Base-by-base conservation (phyloP, 106 monocot genomes). In the Agapanthus africanus region DNA sequence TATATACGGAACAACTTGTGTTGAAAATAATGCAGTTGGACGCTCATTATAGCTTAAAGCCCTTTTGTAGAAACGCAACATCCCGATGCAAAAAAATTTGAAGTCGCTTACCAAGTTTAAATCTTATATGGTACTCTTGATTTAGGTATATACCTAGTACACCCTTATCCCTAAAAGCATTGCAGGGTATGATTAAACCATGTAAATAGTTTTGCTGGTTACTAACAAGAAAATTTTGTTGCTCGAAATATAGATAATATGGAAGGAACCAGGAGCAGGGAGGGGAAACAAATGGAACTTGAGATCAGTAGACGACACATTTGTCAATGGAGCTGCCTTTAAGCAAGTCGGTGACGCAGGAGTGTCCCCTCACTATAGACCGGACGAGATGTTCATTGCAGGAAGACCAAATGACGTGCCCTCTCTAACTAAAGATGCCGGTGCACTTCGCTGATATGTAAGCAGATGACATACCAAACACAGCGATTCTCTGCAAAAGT, bases 261-360 rank as follows among this genome's bases (percentile, higher is more conserved):
- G 76, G 83, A 63, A 76, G 40, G 63, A 73, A 37, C 37, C 49
- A 4, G 54, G 52, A 23, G 11, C 52, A 2, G 52, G 2, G 36
- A 22, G 19, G 54, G n/a, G 54, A 2, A 30, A 41, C 35, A 28
- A 14, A 19, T 80, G 84, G 84, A 76, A 82, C 23, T 82, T 85
- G 92, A 67, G 42, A 37, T 93, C 92, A 25, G 71, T 86, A 32
- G 75, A 75, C 9, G 92, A 93, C 38, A 56, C 30, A 1, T 93
- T 93, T 68, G 8, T 56, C 22, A 87, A 89, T n/a, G 89, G 89
- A 7, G 93, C 93, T 0, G 76, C 77, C 65, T 93, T 93, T 75
- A 63, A 37, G 61, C 71, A 83, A 65, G 54, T 73, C 4, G 89
- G 86, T 7, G 3, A 37, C 0, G 73, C 54, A 4, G 59, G 41